A percentile compares a stretch with the other conserved stretches of the same genome.
These are phyloP conservation scores for Orobanche coerulescens DNA, from an alignment of 257 asterid genomes.

Conservation along the genomic window DNA sequence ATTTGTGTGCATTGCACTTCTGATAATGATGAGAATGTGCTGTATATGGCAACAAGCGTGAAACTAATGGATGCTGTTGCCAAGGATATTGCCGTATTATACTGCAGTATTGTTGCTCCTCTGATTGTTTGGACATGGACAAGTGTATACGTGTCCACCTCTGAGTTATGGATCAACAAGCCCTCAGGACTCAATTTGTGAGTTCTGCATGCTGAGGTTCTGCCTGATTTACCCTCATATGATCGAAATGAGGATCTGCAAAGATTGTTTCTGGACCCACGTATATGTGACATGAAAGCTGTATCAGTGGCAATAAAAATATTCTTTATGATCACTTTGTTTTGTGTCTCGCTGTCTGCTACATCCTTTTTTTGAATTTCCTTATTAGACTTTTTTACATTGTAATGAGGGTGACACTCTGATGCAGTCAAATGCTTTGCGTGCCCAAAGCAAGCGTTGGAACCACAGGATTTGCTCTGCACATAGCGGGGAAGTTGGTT, in stretches of 20 bases:
- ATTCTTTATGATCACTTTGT: slow-evolving; percentile 4
- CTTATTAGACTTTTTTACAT: slow-evolving; percentile 9
- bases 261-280: neutral
- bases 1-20: neutral
- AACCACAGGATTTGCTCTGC: slow-evolving; percentile 39
- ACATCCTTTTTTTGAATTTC: slow-evolving; percentile 8
- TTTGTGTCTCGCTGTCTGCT: slow-evolving; percentile 11
- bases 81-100: neutral
- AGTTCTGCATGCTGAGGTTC: neutral
- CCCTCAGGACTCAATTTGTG: neutral
- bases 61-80: neutral
- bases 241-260: neutral
- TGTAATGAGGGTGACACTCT: slow-evolving; percentile 31
- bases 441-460: slow-evolving; percentile 49
- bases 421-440: slow-evolving; percentile 63
- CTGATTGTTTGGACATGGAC: slow-evolving; percentile 1
- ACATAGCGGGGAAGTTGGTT: slow-evolving; percentile 57
- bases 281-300: slow-evolving; percentile 10
- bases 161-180: neutral
- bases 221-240: slow-evolving; percentile 1
- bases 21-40: slow-evolving; percentile 8
- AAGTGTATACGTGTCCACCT: neutral
- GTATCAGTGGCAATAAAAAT: slow-evolving; percentile 6
- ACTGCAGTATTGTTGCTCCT: neutral
- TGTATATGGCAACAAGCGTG: neutral